Evolutionary conservation across 1,284 basidiomycete genomes (phyloP).

Genomic region (Anthracocystis setariae): DNA sequence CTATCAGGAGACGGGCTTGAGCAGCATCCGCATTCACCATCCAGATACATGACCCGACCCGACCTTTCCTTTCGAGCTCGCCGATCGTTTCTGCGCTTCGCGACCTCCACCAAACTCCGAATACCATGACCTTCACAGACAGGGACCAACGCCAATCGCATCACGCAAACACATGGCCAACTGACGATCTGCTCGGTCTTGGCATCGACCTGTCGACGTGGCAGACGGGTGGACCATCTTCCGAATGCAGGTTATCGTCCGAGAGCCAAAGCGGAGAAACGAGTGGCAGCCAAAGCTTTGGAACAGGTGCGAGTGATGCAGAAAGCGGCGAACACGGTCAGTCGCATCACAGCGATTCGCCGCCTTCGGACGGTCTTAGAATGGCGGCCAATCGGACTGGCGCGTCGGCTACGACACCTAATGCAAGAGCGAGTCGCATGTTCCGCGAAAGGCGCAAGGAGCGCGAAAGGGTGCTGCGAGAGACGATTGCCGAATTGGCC

Average conservation of each 20-base stretch:
- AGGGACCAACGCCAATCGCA: neutral
- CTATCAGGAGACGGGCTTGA: no score
- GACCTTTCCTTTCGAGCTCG: neutral
- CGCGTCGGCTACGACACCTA: conserved; percentile 7
- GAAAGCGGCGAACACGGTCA: neutral
- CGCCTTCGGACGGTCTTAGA: neutral
- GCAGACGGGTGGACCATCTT: neutral
- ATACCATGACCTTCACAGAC: neutral
- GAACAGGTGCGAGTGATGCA: conserved; percentile 1
- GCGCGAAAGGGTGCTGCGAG: conserved; percentile 27
- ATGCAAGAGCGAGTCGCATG: conserved; percentile 28
- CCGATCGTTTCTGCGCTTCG: neutral
- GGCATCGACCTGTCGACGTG: neutral
- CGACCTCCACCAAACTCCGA: neutral
- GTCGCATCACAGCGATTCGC: neutral
- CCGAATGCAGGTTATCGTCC: neutral
- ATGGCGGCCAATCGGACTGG: neutral
- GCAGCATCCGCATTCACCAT: no score
- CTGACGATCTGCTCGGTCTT: neutral
- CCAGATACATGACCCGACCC: no score
- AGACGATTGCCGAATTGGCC: conserved; percentile 24
- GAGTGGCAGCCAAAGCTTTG: conserved; percentile 5
- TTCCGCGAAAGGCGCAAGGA: conserved; percentile 41
- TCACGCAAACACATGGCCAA: conserved; percentile 8
- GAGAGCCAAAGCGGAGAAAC: conserved; percentile 4